Evolutionary conservation across 257 asterid species (phyloP).

Genomic region (Scutellaria baicalensis): DNA sequence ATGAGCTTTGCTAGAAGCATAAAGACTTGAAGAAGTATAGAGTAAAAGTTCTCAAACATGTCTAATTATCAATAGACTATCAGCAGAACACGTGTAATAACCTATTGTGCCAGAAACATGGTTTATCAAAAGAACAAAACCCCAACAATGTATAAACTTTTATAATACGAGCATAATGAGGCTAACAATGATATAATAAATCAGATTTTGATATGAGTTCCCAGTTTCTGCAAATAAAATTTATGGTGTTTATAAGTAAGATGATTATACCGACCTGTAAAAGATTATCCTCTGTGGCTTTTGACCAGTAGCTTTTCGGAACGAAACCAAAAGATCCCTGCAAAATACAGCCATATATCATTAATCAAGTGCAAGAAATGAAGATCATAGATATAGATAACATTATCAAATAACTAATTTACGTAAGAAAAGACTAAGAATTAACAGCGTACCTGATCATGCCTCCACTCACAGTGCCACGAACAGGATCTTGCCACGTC

Average conservation of each 20-base stretch:
- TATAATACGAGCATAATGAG: no score
- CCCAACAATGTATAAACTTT: no score
- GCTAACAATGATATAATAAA: neutral
- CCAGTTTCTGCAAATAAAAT: neutral
- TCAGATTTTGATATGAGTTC: neutral
- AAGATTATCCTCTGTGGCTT: slow-evolving; percentile 98
- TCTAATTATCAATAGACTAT: no score
- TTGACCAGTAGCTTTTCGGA: slow-evolving; percentile 96
- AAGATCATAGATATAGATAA: neutral
- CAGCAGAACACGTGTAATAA: no score
- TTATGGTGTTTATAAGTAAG: neutral
- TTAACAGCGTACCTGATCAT: slow-evolving; percentile 64
- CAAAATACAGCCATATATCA: slow-evolving; percentile 10
- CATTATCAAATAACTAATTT: neutral
- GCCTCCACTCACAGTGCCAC: slow-evolving; percentile 97
- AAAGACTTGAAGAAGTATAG: no score
- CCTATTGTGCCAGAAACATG: no score
- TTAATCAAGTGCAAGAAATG: neutral
- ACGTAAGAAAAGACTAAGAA: neutral
- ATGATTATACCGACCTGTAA: slow-evolving; percentile 46
- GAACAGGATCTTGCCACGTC: slow-evolving; percentile 95
- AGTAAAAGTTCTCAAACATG: no score
- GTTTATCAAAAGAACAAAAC: no score
- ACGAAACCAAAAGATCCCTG: slow-evolving; percentile 96
- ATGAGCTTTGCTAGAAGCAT: neutral